These are phyloP conservation scores for Penicillium occitanis DNA, from an alignment of 2,329 filamentous ascomycete species.

Conservation along the genomic window DNA sequence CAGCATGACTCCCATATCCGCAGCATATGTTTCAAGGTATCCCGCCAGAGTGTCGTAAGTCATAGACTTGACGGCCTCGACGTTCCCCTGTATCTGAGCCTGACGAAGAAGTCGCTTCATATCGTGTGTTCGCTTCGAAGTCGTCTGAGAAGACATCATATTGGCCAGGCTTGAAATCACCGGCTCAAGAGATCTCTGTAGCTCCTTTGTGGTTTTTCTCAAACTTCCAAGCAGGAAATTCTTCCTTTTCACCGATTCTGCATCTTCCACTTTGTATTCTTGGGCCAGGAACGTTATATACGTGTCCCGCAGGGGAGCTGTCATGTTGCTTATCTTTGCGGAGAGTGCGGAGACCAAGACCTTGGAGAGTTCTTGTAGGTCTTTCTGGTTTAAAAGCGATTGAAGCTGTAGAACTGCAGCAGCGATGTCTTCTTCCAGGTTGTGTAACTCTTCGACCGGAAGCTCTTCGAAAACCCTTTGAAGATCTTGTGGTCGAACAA, in stretches of 20 bases:
- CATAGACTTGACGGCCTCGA: slow-evolving; percentile 28
- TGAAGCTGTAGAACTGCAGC: neutral
- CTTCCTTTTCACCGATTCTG: neutral
- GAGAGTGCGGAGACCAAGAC: neutral
- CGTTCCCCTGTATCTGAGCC: slow-evolving; percentile 28
- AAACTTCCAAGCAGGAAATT: slow-evolving; percentile 7
- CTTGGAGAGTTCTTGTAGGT: neutral
- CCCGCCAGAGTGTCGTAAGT: slow-evolving; percentile 23
- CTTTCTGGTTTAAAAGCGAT: neutral
- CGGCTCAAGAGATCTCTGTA: slow-evolving; percentile 12
- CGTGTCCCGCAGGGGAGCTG: neutral
- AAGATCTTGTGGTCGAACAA: neutral
- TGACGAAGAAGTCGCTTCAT: slow-evolving; percentile 30
- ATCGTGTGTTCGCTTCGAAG: slow-evolving; percentile 31
- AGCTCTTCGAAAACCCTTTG: neutral
- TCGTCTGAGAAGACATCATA: slow-evolving; percentile 31
- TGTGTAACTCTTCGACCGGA: neutral
- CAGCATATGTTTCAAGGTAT: slow-evolving; percentile 19
- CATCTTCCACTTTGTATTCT: neutral
- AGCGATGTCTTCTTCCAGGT: neutral
- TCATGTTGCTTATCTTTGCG: neutral
- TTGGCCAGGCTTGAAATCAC: slow-evolving; percentile 23
- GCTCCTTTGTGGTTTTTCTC: slow-evolving; percentile 15
- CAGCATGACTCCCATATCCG: slow-evolving; percentile 18
- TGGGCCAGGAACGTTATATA: neutral